Evolutionary conservation across 2,329 filamentous ascomycete genomes (phyloP).

Genomic region (Colletotrichum lupini): DNA sequence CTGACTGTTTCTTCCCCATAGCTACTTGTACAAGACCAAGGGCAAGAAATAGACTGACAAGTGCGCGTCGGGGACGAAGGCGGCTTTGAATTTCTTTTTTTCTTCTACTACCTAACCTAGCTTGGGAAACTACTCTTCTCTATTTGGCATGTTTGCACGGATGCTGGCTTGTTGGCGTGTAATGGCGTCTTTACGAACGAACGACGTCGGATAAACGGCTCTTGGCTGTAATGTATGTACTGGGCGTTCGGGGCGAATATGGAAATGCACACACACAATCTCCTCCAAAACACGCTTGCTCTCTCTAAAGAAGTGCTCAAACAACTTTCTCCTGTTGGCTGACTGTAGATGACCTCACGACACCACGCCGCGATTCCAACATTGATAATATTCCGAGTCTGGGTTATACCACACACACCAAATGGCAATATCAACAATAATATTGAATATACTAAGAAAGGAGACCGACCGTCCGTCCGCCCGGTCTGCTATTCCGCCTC

Average conservation of each 20-base stretch:
- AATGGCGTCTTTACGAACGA: constrained; percentile 27
- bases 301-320: no score
- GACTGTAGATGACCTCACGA: background rate
- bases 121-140: constrained; percentile 3
- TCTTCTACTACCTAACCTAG: constrained; percentile 16
- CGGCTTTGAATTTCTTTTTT: constrained; percentile 3
- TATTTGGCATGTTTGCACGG: constrained; percentile 29
- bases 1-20: constrained; percentile 24
- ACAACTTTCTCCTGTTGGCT: background rate
- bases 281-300: constrained; percentile 15
- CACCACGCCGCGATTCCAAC: background rate
- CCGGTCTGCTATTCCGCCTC: constrained; percentile 3
- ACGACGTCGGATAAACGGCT: constrained; percentile 17
- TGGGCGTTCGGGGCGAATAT: constrained; percentile 31
- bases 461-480: background rate
- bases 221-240: constrained; percentile 28
- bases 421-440: constrained; percentile 13
- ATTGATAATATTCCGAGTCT: background rate
- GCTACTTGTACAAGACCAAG: constrained; percentile 50
- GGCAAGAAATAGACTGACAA: constrained; percentile 42
- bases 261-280: constrained; percentile 20
- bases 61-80: background rate
- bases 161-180: constrained; percentile 16
- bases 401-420: background rate
- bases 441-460: constrained; percentile 32